These are phyloP conservation scores for Solidago caesia DNA, from an alignment of 129 eudicot genomes.

Conservation along the genomic window DNA sequence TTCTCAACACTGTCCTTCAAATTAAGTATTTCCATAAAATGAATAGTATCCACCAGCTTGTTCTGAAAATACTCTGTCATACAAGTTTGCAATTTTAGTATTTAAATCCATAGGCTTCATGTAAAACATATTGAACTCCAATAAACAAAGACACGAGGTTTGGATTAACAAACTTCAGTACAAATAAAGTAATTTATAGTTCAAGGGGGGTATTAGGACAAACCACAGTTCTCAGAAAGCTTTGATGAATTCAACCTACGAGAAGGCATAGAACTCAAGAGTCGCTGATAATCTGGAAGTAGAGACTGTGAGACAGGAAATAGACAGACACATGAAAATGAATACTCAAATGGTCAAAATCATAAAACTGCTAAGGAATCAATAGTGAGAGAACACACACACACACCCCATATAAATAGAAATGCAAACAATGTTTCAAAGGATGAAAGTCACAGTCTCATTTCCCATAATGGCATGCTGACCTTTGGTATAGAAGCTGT, in stretches of 20 bases:
- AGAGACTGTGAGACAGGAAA: constrained; percentile 83
- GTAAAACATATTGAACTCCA: constrained; percentile 10
- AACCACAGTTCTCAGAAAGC: constrained; percentile 92
- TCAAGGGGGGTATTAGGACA: constrained; percentile 35
- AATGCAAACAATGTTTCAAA: constrained; percentile 8
- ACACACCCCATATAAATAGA: constrained; percentile 12
- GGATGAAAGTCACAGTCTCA: constrained; percentile 11
- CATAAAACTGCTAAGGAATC: constrained; percentile 25
- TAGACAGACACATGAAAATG: constrained; percentile 41
- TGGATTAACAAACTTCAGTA: neutral
- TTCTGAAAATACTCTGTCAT: constrained; percentile 94
- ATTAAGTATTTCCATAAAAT: constrained; percentile 94
- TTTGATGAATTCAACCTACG: constrained; percentile 98
- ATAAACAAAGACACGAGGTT: constrained; percentile 6
- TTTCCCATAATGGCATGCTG: constrained; percentile 26
- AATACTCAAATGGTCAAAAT: constrained; percentile 27
- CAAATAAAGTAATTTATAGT: constrained; percentile 1
- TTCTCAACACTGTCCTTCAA: constrained; percentile 95
- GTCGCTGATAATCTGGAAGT: constrained; percentile 99
- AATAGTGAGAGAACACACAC: constrained; percentile 20
- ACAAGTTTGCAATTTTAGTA: constrained; percentile 21
- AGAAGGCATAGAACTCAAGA: constrained; percentile 94
- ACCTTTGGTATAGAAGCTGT: constrained; percentile 95
- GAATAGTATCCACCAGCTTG: constrained; percentile 97
- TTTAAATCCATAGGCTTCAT: constrained; percentile 14